Conservation (phyloP, 2,329 filamentous ascomycete species). For the Trichoderma arundinaceum region DNA sequence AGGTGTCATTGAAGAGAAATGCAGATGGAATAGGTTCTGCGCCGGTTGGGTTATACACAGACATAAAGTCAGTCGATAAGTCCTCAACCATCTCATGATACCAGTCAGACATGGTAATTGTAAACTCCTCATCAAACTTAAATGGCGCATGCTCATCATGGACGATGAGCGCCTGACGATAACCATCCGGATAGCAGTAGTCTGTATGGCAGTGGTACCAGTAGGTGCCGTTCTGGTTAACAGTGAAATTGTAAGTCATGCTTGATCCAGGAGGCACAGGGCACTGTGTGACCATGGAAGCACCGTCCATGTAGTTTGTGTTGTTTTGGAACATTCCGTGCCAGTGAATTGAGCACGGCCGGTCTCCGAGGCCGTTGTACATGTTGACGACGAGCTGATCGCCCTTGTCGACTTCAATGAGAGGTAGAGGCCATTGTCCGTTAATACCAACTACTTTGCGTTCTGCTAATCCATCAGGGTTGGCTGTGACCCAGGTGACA, state of each 20-base stretch:
- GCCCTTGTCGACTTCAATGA: constrained; percentile 60
- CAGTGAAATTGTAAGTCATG: constrained; percentile 64
- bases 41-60: constrained; percentile 52
- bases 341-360: constrained; percentile 59
- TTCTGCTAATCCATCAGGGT: constrained; percentile 63
- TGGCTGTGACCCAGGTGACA: constrained; percentile 64
- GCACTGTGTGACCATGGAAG: constrained; percentile 62
- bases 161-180: constrained; percentile 60
- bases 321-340: constrained; percentile 67
- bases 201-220: constrained; percentile 65
- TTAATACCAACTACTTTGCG: constrained; percentile 70
- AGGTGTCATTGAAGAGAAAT: constrained; percentile 59
- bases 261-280: constrained; percentile 56
- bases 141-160: constrained; percentile 58
- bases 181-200: constrained; percentile 33
- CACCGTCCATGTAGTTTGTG: constrained; percentile 65
- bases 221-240: constrained; percentile 63
- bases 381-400: constrained; percentile 58
- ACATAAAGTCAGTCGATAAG: constrained; percentile 41
- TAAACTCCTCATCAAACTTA: constrained; percentile 59
- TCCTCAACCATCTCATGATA: constrained; percentile 60
- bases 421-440: constrained; percentile 66
- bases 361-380: constrained; percentile 56
- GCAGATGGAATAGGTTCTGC: constrained; percentile 61
- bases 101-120: constrained; percentile 65